These are phyloP conservation scores for Fomitopsis serialis DNA, from an alignment of 768 basidiomycete genomes.

Conservation along the genomic window DNA sequence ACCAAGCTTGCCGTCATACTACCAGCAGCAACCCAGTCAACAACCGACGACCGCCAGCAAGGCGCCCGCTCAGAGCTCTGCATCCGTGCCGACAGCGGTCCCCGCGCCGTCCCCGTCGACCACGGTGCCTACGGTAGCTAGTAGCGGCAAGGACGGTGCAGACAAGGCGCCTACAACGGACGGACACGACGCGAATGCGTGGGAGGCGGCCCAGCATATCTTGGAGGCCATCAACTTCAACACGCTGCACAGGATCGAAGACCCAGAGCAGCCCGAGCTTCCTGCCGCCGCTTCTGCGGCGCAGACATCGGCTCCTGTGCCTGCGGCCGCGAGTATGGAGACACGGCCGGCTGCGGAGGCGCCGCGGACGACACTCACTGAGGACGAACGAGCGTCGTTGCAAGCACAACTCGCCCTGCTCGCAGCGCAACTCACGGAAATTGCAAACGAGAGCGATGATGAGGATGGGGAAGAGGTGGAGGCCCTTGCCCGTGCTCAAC, in stretches of 20 bases:
- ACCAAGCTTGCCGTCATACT: not conserved
- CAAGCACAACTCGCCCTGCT: constrained; percentile 71
- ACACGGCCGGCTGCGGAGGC: constrained; percentile 5
- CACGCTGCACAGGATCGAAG: constrained; percentile 25
- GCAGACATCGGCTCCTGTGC: constrained; percentile 4
- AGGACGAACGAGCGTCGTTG: constrained; percentile 55
- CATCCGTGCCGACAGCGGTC: not conserved
- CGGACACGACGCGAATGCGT: constrained; percentile 49
- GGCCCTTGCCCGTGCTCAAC: not conserved
- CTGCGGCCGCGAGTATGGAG: constrained; percentile 11
- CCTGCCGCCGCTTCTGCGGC: not conserved
- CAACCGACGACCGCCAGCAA: too few relatives aligned
- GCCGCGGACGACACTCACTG: constrained; percentile 24
- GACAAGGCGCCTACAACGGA: constrained; percentile 17
- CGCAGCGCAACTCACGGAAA: constrained; percentile 67
- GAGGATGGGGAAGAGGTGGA: constrained; percentile 16
- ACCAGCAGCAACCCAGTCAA: not conserved
- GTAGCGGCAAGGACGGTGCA: not conserved
- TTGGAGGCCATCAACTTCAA: constrained; percentile 75
- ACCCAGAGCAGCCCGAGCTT: not conserved
- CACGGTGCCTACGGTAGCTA: not conserved
- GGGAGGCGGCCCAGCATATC: constrained; percentile 75
- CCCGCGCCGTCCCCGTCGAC: not conserved
- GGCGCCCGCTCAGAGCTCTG: not conserved
- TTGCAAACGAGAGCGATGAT: constrained; percentile 37